phyloP scores from a whole-genome alignment of 1,284 basidiomycete species.

The Anthracocystis panici-leucophaei region DNA sequence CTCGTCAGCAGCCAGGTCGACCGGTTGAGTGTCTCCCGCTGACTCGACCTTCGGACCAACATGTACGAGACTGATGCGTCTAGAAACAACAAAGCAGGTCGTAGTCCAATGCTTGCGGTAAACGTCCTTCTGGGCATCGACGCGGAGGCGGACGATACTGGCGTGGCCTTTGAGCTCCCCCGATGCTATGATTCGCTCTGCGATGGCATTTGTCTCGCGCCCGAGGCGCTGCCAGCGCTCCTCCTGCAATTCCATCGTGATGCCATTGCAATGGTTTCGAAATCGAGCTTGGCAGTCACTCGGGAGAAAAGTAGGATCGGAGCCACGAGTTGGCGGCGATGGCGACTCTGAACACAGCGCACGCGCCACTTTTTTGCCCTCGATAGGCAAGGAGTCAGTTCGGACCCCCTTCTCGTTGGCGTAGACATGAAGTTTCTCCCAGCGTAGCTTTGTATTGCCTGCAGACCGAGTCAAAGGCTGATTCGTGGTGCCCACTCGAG shows the following conservation, averaged over 20 bases:
- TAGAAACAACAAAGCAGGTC: neutral
- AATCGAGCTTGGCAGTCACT: neutral
- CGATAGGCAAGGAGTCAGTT: constrained; percentile 2
- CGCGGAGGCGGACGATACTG: neutral
- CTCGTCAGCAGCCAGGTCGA: neutral
- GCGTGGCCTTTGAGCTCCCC: neutral
- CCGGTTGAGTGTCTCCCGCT: neutral
- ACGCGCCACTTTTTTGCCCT: constrained; percentile 8
- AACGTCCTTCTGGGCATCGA: neutral
- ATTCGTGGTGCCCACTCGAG: neutral
- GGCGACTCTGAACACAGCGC: neutral
- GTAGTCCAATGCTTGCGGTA: neutral
- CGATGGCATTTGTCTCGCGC: neutral
- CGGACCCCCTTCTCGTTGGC: neutral
- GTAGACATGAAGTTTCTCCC: neutral
- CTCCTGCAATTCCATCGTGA: neutral
- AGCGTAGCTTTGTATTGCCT: neutral
- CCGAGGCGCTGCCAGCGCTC: neutral
- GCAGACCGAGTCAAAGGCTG: too few species aligned
- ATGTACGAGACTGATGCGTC: neutral
- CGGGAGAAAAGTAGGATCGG: neutral
- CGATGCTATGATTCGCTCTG: neutral
- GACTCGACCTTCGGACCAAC: neutral
- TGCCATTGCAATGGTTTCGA: neutral
- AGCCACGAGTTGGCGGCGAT: neutral